phyloP scores from a whole-genome alignment of 2,329 filamentous ascomycete genomes.

The Fusarium pseudograminearum region DNA sequence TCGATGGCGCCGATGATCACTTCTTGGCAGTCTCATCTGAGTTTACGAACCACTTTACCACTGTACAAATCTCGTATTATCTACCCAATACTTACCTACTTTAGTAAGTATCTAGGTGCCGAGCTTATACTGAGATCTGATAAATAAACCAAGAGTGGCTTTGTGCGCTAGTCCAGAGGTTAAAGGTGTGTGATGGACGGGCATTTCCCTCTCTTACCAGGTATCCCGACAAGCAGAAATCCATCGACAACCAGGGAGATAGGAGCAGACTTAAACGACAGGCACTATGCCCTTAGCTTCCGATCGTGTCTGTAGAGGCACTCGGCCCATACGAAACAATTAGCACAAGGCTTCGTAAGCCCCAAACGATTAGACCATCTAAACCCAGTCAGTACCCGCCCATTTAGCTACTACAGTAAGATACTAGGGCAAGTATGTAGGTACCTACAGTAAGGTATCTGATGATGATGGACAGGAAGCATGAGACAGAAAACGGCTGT shows the following conservation, averaged over 20 bases:
- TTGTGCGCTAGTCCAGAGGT: neutral
- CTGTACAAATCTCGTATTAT: conserved; percentile 21
- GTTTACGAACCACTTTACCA: conserved; percentile 7
- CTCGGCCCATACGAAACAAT: conserved; percentile 9
- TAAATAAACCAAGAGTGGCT: neutral
- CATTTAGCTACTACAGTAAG: neutral
- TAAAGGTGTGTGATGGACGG: neutral
- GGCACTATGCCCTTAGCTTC: neutral
- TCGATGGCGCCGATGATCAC: conserved; percentile 30
- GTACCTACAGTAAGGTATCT: neutral
- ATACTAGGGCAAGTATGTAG: neutral
- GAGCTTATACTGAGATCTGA: neutral
- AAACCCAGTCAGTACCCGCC: neutral
- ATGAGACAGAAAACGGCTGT: conserved; percentile 23
- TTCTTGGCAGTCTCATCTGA: conserved; percentile 32
- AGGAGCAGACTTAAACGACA: neutral
- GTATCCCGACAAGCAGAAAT: neutral
- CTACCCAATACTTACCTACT: neutral
- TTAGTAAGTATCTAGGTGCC: neutral
- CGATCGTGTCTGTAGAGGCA: neutral
- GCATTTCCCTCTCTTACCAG: neutral
- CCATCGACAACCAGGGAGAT: too few relatives aligned
- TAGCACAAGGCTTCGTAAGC: conserved; percentile 13
- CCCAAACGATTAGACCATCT: neutral
- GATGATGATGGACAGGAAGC: conserved; percentile 17